Conservation (phyloP, 2,329 filamentous ascomycete genomes). For the Curvularia sp. region DNA sequence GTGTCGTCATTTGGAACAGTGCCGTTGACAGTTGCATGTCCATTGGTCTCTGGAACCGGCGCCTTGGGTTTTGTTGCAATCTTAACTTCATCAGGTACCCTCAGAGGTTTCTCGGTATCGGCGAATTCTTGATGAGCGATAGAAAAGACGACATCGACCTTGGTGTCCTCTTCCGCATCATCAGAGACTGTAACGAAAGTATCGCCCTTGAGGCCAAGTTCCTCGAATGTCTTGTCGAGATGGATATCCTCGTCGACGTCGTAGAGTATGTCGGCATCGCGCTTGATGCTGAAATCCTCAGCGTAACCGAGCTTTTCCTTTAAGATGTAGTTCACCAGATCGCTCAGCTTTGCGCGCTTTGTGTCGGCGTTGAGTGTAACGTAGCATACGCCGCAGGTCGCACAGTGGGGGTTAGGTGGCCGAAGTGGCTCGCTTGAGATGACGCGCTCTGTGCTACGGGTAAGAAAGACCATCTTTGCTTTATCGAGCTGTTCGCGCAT, state of each 20-base stretch:
- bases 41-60: conserved; percentile 37
- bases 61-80: conserved; percentile 59
- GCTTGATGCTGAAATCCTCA: conserved; percentile 80
- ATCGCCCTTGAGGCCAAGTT: conserved; percentile 76
- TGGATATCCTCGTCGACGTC: conserved; percentile 91
- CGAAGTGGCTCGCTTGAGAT: conserved; percentile 64
- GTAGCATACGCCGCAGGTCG: conserved; percentile 80
- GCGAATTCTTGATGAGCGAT: conserved; percentile 63
- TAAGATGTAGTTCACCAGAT: conserved; percentile 79
- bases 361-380: conserved; percentile 72
- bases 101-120: conserved; percentile 63
- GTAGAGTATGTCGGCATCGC: conserved; percentile 75
- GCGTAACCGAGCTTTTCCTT: conserved; percentile 75
- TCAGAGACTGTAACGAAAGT: conserved; percentile 85
- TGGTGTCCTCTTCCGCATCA: conserved; percentile 76
- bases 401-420: conserved; percentile 79
- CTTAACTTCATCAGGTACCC: conserved; percentile 55
- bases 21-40: conserved; percentile 31
- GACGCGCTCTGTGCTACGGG: conserved; percentile 67
- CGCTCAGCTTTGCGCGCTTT: conserved; percentile 74
- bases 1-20: conserved; percentile 7
- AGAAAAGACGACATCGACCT: conserved; percentile 80
- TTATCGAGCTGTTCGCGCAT: conserved; percentile 71
- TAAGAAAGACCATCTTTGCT: conserved; percentile 86
- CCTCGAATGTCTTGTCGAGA: conserved; percentile 76